Percentiles rank a stretch among this genome's conserved stretches.
Evolutionary conservation across 441 rosid species (phyloP).

Genomic region (Corymbia citriodora): DNA sequence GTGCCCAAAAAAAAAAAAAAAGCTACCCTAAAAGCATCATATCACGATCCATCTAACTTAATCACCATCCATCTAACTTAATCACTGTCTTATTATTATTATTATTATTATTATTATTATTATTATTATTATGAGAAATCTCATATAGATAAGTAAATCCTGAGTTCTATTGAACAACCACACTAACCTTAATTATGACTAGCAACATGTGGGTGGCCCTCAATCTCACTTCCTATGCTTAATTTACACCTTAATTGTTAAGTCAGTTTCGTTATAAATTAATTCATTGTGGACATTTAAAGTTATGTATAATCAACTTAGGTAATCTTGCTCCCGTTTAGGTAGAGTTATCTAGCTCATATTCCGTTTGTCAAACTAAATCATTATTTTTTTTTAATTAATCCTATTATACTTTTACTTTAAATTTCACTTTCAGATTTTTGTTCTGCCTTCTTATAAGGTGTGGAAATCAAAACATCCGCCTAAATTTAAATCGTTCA

Average conservation of each 20-base stretch:
- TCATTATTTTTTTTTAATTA: no score
- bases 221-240: not conserved
- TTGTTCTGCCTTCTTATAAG: no score
- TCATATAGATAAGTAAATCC: not conserved
- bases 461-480: no score
- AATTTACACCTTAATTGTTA: not conserved
- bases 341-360: not conserved
- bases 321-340: accelerated
- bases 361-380: not conserved
- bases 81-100: not conserved
- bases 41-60: not conserved
- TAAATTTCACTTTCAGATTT: no score
- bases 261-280: not conserved
- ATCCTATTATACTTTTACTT: no score
- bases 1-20: not conserved
- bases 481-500: no score
- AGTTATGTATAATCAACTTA: not conserved
- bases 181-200: not conserved
- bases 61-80: not conserved
- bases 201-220: not conserved
- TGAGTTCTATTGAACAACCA: not conserved
- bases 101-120: no score
- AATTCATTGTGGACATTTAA: not conserved
- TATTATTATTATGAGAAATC: not conserved
- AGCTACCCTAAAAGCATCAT: not conserved